These are phyloP conservation scores for Metschnikowia gelsemii DNA, from an alignment of 805 yeast genomes.

Conservation along the genomic window DNA sequence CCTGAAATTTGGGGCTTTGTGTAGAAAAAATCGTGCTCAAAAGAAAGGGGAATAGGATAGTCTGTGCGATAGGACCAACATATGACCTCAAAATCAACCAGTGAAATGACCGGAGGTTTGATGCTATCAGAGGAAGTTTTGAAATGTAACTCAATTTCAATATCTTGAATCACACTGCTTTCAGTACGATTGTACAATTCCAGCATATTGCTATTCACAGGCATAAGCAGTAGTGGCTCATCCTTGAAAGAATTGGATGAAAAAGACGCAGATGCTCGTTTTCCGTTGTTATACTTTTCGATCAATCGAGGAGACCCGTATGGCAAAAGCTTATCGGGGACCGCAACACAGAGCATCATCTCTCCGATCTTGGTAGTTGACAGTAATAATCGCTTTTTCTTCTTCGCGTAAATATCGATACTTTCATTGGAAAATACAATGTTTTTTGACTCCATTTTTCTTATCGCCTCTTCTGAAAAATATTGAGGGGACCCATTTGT, in stretches of 20 bases:
- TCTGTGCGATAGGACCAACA: conserved; percentile 43
- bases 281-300: conserved; percentile 35
- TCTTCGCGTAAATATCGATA: conserved; percentile 31
- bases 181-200: conserved; percentile 33
- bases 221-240: conserved; percentile 9
- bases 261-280: conserved; percentile 1
- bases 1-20: conserved; percentile 25
- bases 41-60: conserved; percentile 39
- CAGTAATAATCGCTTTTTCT: conserved; percentile 38
- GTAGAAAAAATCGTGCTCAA: conserved; percentile 44
- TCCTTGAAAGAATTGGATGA: conserved; percentile 1
- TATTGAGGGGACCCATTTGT: not conserved
- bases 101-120: conserved; percentile 36
- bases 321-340: conserved; percentile 35
- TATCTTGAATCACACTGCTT: conserved; percentile 21
- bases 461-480: conserved; percentile 4
- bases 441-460: conserved; percentile 7
- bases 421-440: conserved; percentile 19
- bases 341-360: conserved; percentile 32
- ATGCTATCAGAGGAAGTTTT: conserved; percentile 22
- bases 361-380: conserved; percentile 34
- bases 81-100: conserved; percentile 37
- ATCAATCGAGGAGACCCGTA: conserved; percentile 40
- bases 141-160: conserved; percentile 32
- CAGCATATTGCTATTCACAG: conserved; percentile 25